Base-by-base conservation (phyloP, 1,284 basidiomycete species). In the Boletus semigastroideus region DNA sequence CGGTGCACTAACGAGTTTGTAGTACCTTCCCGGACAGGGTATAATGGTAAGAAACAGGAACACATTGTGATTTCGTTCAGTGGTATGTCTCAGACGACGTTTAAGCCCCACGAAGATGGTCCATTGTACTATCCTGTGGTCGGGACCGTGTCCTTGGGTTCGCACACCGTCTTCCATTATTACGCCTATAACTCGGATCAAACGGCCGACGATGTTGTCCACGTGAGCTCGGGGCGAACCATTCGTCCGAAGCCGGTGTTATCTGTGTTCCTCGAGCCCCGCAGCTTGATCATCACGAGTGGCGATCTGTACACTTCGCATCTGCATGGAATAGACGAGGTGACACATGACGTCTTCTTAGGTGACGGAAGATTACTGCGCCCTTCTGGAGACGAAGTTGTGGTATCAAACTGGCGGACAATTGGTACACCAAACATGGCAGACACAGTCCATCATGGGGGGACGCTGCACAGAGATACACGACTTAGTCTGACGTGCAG, bases 61-160 rank as follows among this genome's bases (percentile, higher is more conserved):
- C 33, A 31, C 31, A 46, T 48, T 50, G 46, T 46, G 41, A 44
- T 30, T 10, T 19, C 14, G 34, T 45, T 31, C 25, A 6, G 7
- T 25, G 34, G 34, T 16, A 14, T 36, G 17, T 36, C 34, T 36
- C 17, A 36, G 34, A 36, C 34, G 8, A 17, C n/a, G 9, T 40
- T 42, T 49, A 67, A 94, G 92, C 92, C 94, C 1, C 95, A 97
- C 63, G 87, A 97, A 72, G 95, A 98, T 66, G 94, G 95, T 0
- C 86, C 89, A 0, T 84, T 89, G 4, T 98, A 97, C 72, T 77
- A 86, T 61, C 90, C 94, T 0, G 84, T 90, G 7, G 94, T 98
- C 0, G 89, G 92, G 1, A 98, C 94, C 11, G 75, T 98, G 51
- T 94, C 93, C 12, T 74, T 98, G 48, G 89, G 88, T 28, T 89